A percentile compares a stretch with the other conserved stretches of the same genome.
Evolutionary conservation across 2,329 filamentous ascomycete species (phyloP).

Genomic region (Xylaria sp.): DNA sequence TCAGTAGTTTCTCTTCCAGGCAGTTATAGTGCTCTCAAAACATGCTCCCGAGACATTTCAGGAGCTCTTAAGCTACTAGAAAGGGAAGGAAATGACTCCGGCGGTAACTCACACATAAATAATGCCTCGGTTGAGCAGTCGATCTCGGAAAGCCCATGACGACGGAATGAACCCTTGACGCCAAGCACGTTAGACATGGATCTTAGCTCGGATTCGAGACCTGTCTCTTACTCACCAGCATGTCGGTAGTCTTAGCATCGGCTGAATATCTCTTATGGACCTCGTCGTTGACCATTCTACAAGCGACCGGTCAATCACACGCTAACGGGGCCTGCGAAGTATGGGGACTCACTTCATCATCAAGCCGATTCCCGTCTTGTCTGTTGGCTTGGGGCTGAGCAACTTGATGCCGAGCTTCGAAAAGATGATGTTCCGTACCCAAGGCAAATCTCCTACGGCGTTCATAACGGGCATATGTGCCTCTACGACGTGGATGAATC

Average conservation of each 20-base stretch:
- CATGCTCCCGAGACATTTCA: no score
- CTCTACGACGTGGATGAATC: conserved; percentile 35
- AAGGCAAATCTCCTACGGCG: conserved; percentile 39
- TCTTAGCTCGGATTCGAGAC: not conserved
- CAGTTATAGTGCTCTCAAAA: no score
- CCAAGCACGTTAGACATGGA: not conserved
- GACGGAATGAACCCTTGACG: conserved; percentile 48
- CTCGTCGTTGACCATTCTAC: conserved; percentile 30
- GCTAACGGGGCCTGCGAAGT: not conserved
- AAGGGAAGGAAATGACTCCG: no score
- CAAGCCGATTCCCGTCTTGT: conserved; percentile 35
- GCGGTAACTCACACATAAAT: conserved; percentile 37
- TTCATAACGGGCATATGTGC: conserved; percentile 23
- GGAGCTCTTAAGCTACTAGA: no score
- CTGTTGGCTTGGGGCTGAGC: conserved; percentile 41
- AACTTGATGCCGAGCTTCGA: conserved; percentile 35
- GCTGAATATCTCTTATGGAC: conserved; percentile 25
- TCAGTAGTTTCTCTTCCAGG: no score
- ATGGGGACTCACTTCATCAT: conserved; percentile 40
- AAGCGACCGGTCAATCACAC: not conserved
- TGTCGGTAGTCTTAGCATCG: conserved; percentile 26
- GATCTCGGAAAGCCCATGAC: conserved; percentile 46
- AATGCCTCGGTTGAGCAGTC: conserved; percentile 49
- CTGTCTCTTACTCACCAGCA: conserved; percentile 39
- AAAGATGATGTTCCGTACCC: conserved; percentile 37